Percentiles rank a stretch among this genome's conserved stretches.
These are phyloP conservation scores for Croton setiger DNA, from an alignment of 441 rosid genomes.

Conservation along the genomic window DNA sequence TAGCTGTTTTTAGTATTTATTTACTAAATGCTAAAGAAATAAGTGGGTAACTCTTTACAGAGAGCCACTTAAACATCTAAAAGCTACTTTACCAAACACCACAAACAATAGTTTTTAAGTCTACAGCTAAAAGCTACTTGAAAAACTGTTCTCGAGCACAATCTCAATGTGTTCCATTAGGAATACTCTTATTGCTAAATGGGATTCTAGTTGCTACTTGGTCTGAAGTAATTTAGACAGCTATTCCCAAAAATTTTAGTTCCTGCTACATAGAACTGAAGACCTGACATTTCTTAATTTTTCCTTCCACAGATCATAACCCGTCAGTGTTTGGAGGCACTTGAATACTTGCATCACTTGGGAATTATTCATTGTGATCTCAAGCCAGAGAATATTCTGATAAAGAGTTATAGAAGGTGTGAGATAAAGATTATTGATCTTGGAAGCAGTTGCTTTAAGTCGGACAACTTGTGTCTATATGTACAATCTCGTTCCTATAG, in stretches of 20 bases:
- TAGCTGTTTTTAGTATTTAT: too few relatives aligned
- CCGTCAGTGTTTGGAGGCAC: slow-evolving; percentile 86
- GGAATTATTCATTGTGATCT: slow-evolving; percentile 97
- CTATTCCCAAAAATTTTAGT: not conserved
- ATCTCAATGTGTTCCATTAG: not conserved
- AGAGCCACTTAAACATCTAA: too few relatives aligned
- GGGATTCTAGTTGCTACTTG: not conserved
- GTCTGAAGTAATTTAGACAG: not conserved
- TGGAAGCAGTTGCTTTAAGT: slow-evolving; percentile 92
- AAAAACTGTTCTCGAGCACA: too few relatives aligned
- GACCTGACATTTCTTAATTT: slow-evolving; percentile 1
- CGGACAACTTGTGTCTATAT: slow-evolving; percentile 74
- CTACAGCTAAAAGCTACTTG: too few relatives aligned
- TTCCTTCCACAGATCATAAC: slow-evolving; percentile 51
- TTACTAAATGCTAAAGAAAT: too few relatives aligned
- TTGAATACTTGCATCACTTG: slow-evolving; percentile 70
- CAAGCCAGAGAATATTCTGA: slow-evolving; percentile 85
- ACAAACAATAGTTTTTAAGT: too few relatives aligned
- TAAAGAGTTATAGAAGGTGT: slow-evolving; percentile 74
- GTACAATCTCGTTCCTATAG: slow-evolving; percentile 94
- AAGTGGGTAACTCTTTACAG: too few relatives aligned
- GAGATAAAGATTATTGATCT: slow-evolving; percentile 89
- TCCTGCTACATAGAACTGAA: not conserved
- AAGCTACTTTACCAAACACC: too few relatives aligned
- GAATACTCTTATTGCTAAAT: not conserved